Evolutionary conservation across 1,284 basidiomycete species (phyloP).

Genomic region (Microbotryum silenes-acaulis): DNA sequence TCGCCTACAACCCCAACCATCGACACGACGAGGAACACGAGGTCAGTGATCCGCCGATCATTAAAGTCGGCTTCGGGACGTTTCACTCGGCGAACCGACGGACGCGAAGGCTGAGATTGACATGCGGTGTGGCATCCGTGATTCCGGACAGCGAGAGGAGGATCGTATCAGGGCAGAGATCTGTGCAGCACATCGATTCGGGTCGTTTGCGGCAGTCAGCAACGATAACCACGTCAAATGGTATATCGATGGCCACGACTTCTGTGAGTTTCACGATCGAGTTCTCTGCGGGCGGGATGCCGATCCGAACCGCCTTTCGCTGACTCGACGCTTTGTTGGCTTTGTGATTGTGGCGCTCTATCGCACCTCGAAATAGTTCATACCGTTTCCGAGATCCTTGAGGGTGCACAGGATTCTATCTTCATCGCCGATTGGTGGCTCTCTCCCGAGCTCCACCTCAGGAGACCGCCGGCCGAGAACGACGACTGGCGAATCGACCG

Average conservation of each 20-base stretch:
- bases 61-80: background rate
- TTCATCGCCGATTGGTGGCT: slow-evolving; percentile 49
- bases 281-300: background rate
- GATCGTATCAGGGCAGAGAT: slow-evolving; percentile 63
- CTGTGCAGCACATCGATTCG: slow-evolving; percentile 68
- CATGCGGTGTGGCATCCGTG: background rate
- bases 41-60: background rate
- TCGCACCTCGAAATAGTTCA: slow-evolving; percentile 34
- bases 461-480: slow-evolving; percentile 73
- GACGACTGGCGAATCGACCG: slow-evolving; percentile 71
- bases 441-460: slow-evolving; percentile 80
- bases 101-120: slow-evolving; percentile 44
- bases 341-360: background rate
- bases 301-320: too few relatives aligned
- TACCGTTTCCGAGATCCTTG: slow-evolving; percentile 79
- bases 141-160: slow-evolving; percentile 42
- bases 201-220: slow-evolving; percentile 69
- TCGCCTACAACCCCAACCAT: slow-evolving; percentile 43
- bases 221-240: slow-evolving; percentile 72
- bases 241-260: slow-evolving; percentile 53
- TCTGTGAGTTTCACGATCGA: background rate
- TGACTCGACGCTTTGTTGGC: too few relatives aligned
- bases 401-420: slow-evolving; percentile 45
- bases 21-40: slow-evolving; percentile 57
- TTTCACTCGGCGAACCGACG: background rate